Evolutionary conservation across 805 yeast species (phyloP), one percentile per base, ranked within the genome.

Genomic region (Candida berthetii): DNA sequence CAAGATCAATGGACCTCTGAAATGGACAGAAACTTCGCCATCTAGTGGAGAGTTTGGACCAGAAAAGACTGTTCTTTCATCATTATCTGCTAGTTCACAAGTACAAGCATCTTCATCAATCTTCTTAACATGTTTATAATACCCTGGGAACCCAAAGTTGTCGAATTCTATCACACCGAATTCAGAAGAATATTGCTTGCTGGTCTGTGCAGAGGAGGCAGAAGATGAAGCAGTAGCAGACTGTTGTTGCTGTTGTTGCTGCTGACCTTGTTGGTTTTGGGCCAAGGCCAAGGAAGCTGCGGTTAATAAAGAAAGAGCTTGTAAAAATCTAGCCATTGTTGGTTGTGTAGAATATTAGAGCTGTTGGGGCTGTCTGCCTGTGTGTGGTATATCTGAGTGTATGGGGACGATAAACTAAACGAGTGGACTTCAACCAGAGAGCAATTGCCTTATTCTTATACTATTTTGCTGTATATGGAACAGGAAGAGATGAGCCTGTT

Each of bases 1-100:
- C 53, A 84, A 66, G 14, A 71, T 64, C 45, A 84, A 57, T 9
- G 93, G 93, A 36, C 93, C 93, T 64, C 93, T 74, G 59, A 84
- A 76, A 57, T 84, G 93, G 14, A 84, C 87, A 4, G 88, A 79
- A 20, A 84, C 66, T 56, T 79, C 89, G 49, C 74, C 80, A 56
- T 82, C 65, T 32, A 83, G 56, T 7, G 93, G 93, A 22, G 88
- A 63, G 53, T 80, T 76, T 18, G 75, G 43, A 19, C 91, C 91
- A 9, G 71, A 62, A 48, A 79, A 78, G 5, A 53, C 24, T 2
- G 68, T 61, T 44, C 64, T 57, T n/a, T 61, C 57, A 5, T 48
- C 43, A 43, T 69, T 62, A 29, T 66, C 48, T 25, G 60, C 64
- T 53, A 84, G 73, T 9, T 71, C 54, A 61, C 85, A 80, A 4